Percentiles rank a stretch among this genome's conserved stretches.
Evolutionary conservation across 768 basidiomycete species (phyloP).

Genomic region (Suillus plorans): DNA sequence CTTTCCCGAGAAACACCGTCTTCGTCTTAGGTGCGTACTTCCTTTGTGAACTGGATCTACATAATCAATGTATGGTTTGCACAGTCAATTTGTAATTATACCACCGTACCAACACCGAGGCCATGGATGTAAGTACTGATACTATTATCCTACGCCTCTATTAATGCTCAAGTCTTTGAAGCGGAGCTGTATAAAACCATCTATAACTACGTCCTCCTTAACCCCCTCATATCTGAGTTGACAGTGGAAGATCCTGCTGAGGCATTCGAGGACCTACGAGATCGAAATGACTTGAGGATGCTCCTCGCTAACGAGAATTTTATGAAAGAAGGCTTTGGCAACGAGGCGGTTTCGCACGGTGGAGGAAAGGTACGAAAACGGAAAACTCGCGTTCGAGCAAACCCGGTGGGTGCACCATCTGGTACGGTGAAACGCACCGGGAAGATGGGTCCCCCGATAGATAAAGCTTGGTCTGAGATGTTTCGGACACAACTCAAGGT

Average conservation of each 20-base stretch:
- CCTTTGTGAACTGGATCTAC: background rate
- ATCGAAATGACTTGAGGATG: constrained; percentile 86
- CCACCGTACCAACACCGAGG: constrained; percentile 88
- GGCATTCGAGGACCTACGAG: constrained; percentile 94
- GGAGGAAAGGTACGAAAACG: constrained; percentile 44
- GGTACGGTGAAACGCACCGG: constrained; percentile 38
- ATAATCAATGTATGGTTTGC: background rate
- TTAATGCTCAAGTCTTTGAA: constrained; percentile 27
- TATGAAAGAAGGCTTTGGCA: constrained; percentile 68
- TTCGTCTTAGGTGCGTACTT: constrained; percentile 74
- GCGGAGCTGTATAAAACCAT: constrained; percentile 87
- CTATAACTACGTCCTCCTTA: constrained; percentile 70
- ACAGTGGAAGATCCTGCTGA: constrained; percentile 98
- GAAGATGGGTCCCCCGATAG: constrained; percentile 74
- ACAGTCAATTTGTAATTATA: constrained; percentile 90
- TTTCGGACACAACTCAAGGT: constrained; percentile 87
- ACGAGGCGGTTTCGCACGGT: constrained; percentile 39
- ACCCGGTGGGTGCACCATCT: constrained; percentile 23
- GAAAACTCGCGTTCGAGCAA: constrained; percentile 37
- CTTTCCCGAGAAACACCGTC: constrained; percentile 86
- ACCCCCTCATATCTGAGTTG: constrained; percentile 77
- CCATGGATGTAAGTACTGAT: constrained; percentile 74
- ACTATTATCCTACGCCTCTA: background rate
- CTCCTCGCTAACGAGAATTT: constrained; percentile 64
- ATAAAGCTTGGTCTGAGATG: constrained; percentile 74